Evolutionary conservation across 345 rosid genomes (phyloP), one percentile per base, ranked within the genome.

Genomic region (Hevea brasiliensis): DNA sequence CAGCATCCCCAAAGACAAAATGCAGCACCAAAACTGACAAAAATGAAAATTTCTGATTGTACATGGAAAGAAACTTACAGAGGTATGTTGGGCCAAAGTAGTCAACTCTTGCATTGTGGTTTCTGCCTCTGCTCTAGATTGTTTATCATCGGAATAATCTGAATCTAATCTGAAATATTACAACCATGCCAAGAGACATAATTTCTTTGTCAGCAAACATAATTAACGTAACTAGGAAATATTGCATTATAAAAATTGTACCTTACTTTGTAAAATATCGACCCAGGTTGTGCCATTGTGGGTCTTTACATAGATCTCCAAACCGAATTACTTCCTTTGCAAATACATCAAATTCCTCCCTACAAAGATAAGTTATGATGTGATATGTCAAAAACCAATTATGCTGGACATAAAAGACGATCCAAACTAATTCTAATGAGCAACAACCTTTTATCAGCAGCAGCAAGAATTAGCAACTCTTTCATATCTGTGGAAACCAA

Each of bases 271-370:
- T 75, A 83, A 95, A 87, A 78, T 82, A 87, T 74, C 93, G 85
- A 61, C 84, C 90, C 32, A 95, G 80, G 76, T 89, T 88, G 81
- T 89, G 98, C 99, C 96, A 95, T 51, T 91, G 97, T 4, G 90
- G 84, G 73, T 92, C 97, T 76, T 89, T 92, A 75, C 97, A 95
- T 70, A 51, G 80, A 80, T 91, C 86, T 70, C 99, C 99, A 63
- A 95, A 95, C 80, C 99, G 87, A 59, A 92, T 66, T 32, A 92
- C 94, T 83, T 95, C 99, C 32, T 85, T 72, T 21, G 89, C 79
- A 79, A 95, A 87, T 66, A 89, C 80, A 79, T 87, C 89, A 15
- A 92, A 84, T 84, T 94, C 98, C 85, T 94, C 96, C 79, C 97
- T 94, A 70, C 57, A 80, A 68, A 61, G 50, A n/a, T 51, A 45